A percentile compares a stretch with the other conserved stretches of the same genome.
Conservation (phyloP, 129 eudicot genomes). For the Calendula officinalis region DNA sequence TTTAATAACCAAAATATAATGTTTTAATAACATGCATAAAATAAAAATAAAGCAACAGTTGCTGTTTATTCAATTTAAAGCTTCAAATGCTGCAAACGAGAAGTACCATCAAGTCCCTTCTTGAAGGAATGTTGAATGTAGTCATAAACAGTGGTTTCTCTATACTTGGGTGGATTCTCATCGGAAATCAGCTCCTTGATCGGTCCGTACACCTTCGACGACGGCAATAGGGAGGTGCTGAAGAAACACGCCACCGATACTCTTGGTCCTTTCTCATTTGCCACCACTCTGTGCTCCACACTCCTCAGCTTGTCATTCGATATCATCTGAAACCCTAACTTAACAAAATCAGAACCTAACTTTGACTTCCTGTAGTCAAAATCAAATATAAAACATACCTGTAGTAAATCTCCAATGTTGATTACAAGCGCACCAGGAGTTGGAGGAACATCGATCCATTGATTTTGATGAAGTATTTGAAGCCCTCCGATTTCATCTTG, state of each 20-base stretch:
- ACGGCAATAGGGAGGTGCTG: conserved; percentile 12
- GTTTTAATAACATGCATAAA: too few relatives aligned
- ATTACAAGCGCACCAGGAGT: conserved; percentile 41
- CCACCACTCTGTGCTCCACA: conserved; percentile 51
- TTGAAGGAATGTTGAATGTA: conserved; percentile 15
- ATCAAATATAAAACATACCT: conserved; percentile 27
- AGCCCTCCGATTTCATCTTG: conserved; percentile 53
- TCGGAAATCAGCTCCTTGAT: conserved; percentile 34
- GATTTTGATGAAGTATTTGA: conserved; percentile 42
- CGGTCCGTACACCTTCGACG: conserved; percentile 25
- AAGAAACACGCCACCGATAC: conserved; percentile 52
- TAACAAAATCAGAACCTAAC: neutral
- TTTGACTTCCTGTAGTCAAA: neutral
- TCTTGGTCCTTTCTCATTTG: conserved; percentile 42
- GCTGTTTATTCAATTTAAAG: conserved; percentile 21
- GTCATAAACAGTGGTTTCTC: conserved; percentile 31
- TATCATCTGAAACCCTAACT: conserved; percentile 33
- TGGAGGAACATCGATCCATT: conserved; percentile 48
- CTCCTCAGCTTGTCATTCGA: conserved; percentile 50
- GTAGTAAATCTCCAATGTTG: conserved; percentile 42
- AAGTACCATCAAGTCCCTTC: conserved; percentile 45
- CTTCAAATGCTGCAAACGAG: conserved; percentile 43
- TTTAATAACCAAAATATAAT: too few relatives aligned
- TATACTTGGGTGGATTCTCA: conserved; percentile 29
- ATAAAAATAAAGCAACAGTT: too few relatives aligned